A percentile compares a stretch with the other conserved stretches of the same genome.
phyloP scores from a whole-genome alignment of 257 asterid species.

The Gentiana dahurica region DNA sequence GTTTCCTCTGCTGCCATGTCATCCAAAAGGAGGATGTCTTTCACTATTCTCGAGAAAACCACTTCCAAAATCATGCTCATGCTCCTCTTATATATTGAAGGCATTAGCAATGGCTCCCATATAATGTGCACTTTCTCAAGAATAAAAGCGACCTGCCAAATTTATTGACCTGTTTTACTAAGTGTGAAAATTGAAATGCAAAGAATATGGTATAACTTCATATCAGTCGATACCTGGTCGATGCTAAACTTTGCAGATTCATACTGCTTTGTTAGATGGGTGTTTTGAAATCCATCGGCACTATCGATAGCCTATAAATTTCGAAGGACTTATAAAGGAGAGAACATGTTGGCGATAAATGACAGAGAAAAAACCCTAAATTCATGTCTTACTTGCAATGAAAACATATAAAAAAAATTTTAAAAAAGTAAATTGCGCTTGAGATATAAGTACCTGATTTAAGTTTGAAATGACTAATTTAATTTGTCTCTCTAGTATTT shows the following conservation, averaged over 20 bases:
- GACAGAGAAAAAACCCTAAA: not conserved
- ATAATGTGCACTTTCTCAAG: slow-evolving; percentile 93
- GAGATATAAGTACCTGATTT: slow-evolving; percentile 43
- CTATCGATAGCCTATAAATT: slow-evolving; percentile 75
- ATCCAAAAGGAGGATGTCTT: slow-evolving; percentile 74
- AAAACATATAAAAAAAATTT: too few relatives aligned
- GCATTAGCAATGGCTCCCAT: slow-evolving; percentile 78
- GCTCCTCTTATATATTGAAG: slow-evolving; percentile 64
- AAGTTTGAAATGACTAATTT: slow-evolving; percentile 63
- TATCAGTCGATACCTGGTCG: slow-evolving; percentile 54
- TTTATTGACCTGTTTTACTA: slow-evolving; percentile 1
- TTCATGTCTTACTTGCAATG: too few relatives aligned
- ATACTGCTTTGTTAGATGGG: slow-evolving; percentile 68
- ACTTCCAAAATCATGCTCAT: slow-evolving; percentile 59
- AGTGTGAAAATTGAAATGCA: slow-evolving; percentile 9
- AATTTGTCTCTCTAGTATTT: slow-evolving; percentile 67
- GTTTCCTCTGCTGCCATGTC: slow-evolving; percentile 99
- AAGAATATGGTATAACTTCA: not conserved
- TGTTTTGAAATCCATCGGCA: slow-evolving; percentile 86
- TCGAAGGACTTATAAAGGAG: not conserved
- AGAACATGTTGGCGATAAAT: slow-evolving; percentile 8
- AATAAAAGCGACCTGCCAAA: slow-evolving; percentile 80
- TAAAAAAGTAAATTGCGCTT: not conserved
- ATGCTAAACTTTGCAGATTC: slow-evolving; percentile 90
- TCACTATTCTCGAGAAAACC: slow-evolving; percentile 62